A percentile compares a stretch with the other conserved stretches of the same genome.
Conservation (phyloP, 1,284 basidiomycete genomes). For the Fomitiporia mediterranea region DNA sequence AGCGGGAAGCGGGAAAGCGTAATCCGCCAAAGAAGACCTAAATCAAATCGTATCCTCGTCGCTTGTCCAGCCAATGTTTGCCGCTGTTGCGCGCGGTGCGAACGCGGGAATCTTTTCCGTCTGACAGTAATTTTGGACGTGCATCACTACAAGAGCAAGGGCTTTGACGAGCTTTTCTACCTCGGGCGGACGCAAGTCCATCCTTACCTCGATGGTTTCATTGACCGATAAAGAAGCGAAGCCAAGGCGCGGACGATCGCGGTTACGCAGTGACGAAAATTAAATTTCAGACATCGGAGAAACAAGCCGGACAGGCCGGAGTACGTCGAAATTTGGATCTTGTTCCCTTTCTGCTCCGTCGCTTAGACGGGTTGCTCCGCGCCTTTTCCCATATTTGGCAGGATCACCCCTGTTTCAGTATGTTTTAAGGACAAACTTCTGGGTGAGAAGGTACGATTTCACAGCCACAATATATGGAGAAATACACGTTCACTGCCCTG, state of each 20-base stretch:
- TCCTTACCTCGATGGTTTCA: no score
- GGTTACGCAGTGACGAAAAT: no score
- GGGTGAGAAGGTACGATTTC: neutral
- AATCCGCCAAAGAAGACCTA: neutral
- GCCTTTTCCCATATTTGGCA: neutral
- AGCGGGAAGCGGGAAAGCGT: conserved; percentile 2
- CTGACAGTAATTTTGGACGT: no score
- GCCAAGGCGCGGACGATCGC: no score
- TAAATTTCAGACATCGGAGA: neutral
- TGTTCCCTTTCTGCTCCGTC: neutral
- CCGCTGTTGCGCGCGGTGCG: neutral
- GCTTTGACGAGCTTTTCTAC: no score
- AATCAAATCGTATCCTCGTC: neutral
- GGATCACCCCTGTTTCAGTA: neutral
- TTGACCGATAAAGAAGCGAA: no score
- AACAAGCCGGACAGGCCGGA: neutral
- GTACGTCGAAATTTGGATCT: no score
- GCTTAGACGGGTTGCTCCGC: neutral
- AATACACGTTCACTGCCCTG: neutral
- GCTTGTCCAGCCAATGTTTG: neutral
- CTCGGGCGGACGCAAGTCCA: no score
- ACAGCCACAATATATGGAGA: conserved; percentile 2
- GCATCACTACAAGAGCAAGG: no score
- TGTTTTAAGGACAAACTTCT: neutral
- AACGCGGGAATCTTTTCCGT: no score